Evolutionary conservation across 2,329 filamentous ascomycete genomes (phyloP), one percentile per base, ranked within the genome.

Genomic region (Aspergillus nomiae): DNA sequence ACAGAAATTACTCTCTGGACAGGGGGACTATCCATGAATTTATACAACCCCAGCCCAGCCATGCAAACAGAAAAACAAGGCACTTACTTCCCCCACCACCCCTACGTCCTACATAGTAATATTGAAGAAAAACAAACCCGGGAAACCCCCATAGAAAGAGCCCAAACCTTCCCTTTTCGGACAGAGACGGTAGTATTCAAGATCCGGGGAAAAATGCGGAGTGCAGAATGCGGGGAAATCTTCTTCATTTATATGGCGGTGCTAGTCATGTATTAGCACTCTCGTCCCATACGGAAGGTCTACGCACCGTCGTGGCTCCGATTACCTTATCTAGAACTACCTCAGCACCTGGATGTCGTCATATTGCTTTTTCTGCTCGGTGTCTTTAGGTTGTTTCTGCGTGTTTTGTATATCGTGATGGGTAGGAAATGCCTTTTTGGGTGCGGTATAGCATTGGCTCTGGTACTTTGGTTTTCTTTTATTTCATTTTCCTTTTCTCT

Each of bases 211-310:
- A 28, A 54, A 4, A 54, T 36, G 51, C 32, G 51, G 51, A 54
- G 51, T 54, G 51, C 51, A 36, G 51, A 54, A 54, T 54, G 51
- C 32, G 51, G 51, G 51, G 51, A 54, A 36, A 21, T 21, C 10
- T 24, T 24, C 51, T n/a, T n/a, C 10, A 3, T 24, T 24, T 26
- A 9, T 21, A 11, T 24, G 10, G 7, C 19, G 16, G 24, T 8
- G 7, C 26, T 28, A 24, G 46, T 10, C 7, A 28, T 12, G 4
- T 14, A 50, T 50, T 14, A 10, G 26, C 46, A 30, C 5, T 10
- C 9, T 14, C 8, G 9, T n/a, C 4, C 1, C 46, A 2, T 6
- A 3, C 3, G 46, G 46, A 28, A 50, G 16, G 24, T 30, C 11
- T 28, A 50, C 4, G 46, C 46, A 28, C 14, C 11, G 6, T 28